Percentiles rank a stretch among this genome's conserved stretches.
Conservation (phyloP, 257 asterid species). For the Solanum appendiculatum region DNA sequence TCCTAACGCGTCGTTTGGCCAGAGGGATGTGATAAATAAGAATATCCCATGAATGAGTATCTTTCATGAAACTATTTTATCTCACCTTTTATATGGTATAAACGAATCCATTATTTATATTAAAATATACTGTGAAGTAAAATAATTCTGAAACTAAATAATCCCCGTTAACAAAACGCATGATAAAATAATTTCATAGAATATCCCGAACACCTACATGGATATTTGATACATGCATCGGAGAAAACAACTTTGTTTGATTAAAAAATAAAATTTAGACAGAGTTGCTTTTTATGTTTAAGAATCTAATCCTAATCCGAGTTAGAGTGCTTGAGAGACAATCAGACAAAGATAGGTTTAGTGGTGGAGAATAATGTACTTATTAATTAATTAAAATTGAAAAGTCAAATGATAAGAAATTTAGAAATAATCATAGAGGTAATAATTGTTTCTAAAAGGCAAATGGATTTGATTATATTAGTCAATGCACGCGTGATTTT, state of each 20-base stretch:
- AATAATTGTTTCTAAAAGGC: background rate
- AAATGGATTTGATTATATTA: background rate
- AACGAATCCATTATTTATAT: background rate
- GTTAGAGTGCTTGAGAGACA: background rate
- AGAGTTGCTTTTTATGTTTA: background rate
- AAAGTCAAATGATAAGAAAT: background rate
- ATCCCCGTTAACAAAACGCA: background rate
- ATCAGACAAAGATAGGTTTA: background rate
- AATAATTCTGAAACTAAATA: background rate
- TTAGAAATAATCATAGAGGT: background rate
- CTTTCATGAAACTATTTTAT: background rate
- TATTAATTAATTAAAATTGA: background rate
- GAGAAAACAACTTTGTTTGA: background rate
- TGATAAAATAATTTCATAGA: background rate
- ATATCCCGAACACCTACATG: background rate
- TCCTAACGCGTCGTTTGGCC: background rate
- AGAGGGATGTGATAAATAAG: background rate
- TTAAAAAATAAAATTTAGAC: background rate
- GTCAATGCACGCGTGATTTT: slow-evolving; percentile 2
- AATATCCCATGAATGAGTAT: background rate
- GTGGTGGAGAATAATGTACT: background rate
- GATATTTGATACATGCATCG: background rate
- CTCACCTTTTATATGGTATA: background rate
- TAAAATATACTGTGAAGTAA: background rate
- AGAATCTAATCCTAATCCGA: background rate